Conservation (phyloP, 2,329 filamentous ascomycete genomes). For the Cordyceps tenuipes region DNA sequence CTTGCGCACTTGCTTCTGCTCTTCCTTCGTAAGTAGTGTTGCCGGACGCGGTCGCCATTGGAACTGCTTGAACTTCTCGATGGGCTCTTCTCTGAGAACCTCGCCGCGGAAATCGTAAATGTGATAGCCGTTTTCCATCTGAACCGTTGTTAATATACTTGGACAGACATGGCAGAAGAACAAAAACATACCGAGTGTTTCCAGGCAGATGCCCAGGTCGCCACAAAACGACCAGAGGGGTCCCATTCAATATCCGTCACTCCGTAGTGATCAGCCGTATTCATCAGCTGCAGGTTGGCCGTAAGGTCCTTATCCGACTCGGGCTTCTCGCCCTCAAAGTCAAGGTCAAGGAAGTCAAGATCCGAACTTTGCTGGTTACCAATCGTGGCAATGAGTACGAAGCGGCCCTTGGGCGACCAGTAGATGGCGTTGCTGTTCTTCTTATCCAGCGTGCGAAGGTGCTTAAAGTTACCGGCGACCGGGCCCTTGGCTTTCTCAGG, state of each 20-base stretch:
- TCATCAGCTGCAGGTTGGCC: conserved; percentile 92
- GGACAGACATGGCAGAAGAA: neutral
- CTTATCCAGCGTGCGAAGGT: conserved; percentile 90
- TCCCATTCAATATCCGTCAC: conserved; percentile 98
- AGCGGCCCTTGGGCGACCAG: conserved; percentile 93
- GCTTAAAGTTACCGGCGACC: conserved; percentile 86
- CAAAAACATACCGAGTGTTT: conserved; percentile 73
- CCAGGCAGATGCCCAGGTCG: conserved; percentile 89
- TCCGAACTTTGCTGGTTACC: conserved; percentile 90
- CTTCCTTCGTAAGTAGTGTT: conserved; percentile 89
- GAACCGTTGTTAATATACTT: conserved; percentile 14
- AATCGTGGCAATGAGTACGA: conserved; percentile 89
- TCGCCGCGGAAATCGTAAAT: conserved; percentile 94
- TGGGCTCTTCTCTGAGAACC: conserved; percentile 77
- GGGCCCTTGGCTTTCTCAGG: conserved; percentile 86
- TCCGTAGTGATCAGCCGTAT: conserved; percentile 89
- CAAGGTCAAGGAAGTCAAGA: conserved; percentile 94
- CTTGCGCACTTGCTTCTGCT: conserved; percentile 97
- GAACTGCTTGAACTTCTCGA: conserved; percentile 98
- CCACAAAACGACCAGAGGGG: conserved; percentile 87
- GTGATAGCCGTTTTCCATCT: conserved; percentile 99
- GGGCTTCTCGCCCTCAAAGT: conserved; percentile 94
- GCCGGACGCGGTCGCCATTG: conserved; percentile 86
- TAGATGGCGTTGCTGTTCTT: conserved; percentile 99
- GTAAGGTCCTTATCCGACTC: conserved; percentile 90